These are phyloP conservation scores for Gnomoniopsis smithogilvyi DNA, from an alignment of 2,329 filamentous ascomycete species.

Conservation along the genomic window DNA sequence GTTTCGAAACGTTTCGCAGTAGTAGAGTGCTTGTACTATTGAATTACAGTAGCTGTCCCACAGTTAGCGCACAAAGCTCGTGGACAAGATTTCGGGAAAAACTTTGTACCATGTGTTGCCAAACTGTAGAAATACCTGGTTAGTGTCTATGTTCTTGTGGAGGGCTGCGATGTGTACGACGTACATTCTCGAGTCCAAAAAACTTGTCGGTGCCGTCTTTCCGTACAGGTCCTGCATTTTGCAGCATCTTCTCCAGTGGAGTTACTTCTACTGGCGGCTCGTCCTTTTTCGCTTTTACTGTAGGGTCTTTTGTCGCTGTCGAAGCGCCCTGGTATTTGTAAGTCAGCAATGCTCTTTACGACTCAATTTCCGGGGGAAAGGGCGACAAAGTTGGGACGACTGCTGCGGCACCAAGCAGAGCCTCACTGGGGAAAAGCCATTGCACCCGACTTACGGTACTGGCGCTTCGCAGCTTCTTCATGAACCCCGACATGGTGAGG, in stretches of 20 bases:
- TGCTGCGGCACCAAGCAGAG: slow-evolving; percentile 1
- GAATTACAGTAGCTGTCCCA: slow-evolving; percentile 88
- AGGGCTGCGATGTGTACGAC: slow-evolving; percentile 32
- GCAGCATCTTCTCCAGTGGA: slow-evolving; percentile 71
- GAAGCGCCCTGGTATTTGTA: slow-evolving; percentile 36
- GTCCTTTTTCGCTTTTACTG: slow-evolving; percentile 49
- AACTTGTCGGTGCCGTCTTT: slow-evolving; percentile 95
- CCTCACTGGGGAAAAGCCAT: slow-evolving; percentile 2
- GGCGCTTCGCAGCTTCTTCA: slow-evolving; percentile 56
- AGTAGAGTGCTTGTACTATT: slow-evolving; percentile 95
- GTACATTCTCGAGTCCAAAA: slow-evolving; percentile 96
- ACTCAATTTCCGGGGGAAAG: slow-evolving; percentile 14
- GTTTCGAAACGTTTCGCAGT: slow-evolving; percentile 90
- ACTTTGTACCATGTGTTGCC: slow-evolving; percentile 86
- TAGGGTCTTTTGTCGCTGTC: slow-evolving; percentile 38
- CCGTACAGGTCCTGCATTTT: slow-evolving; percentile 75
- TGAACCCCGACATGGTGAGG: slow-evolving; percentile 51
- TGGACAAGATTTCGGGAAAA: slow-evolving; percentile 7
- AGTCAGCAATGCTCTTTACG: not conserved
- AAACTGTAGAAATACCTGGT: slow-evolving; percentile 56
- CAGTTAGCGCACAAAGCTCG: slow-evolving; percentile 18
- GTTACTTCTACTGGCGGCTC: slow-evolving; percentile 57
- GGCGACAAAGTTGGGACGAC: not conserved
- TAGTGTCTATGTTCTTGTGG: not conserved
- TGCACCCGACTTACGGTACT: slow-evolving; percentile 45